Evolutionary conservation across 139 green algal genomes (phyloP).

Genomic region (Asterochloris erici): DNA sequence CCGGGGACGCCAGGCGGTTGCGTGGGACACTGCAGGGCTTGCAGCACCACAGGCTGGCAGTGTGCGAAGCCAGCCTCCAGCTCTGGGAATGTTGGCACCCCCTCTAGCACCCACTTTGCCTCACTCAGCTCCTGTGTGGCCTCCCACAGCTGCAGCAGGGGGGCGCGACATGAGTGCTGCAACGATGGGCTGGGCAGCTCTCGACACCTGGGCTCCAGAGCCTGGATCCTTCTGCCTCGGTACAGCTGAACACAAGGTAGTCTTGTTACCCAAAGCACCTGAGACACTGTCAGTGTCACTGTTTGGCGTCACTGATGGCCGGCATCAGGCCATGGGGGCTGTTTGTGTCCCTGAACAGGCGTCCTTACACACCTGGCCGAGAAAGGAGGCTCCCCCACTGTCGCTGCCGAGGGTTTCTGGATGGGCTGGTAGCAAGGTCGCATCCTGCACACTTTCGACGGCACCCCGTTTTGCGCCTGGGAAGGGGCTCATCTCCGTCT

Average conservation of each 20-base stretch:
- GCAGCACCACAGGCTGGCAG: constrained; percentile 30
- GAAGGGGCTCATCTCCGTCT: constrained; percentile 51
- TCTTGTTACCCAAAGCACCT: too few relatives aligned
- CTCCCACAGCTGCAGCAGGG: constrained; percentile 5
- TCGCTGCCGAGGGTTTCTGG: constrained; percentile 24
- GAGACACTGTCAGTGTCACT: too few relatives aligned
- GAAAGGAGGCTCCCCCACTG: constrained; percentile 68
- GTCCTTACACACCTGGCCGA: constrained; percentile 37
- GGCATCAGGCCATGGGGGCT: too few relatives aligned
- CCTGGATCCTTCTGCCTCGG: too few relatives aligned
- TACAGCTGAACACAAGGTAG: too few relatives aligned
- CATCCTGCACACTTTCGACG: too few relatives aligned
- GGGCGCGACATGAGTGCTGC: neutral
- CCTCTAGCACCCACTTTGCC: constrained; percentile 35
- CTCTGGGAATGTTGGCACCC: constrained; percentile 32
- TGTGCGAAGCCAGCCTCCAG: constrained; percentile 39
- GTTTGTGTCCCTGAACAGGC: too few relatives aligned
- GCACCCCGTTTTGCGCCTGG: neutral
- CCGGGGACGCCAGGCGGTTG: constrained; percentile 20
- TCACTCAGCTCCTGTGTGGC: constrained; percentile 8
- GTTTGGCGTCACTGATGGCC: too few relatives aligned
- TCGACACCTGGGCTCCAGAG: neutral
- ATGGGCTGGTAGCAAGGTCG: too few relatives aligned
- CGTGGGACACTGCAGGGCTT: constrained; percentile 17
- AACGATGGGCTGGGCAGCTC: too few relatives aligned